Percentiles rank a stretch among this genome's conserved stretches.
phyloP scores from a whole-genome alignment of 192 early-diverging fungal genomes.

The Dissophora ornata region DNA sequence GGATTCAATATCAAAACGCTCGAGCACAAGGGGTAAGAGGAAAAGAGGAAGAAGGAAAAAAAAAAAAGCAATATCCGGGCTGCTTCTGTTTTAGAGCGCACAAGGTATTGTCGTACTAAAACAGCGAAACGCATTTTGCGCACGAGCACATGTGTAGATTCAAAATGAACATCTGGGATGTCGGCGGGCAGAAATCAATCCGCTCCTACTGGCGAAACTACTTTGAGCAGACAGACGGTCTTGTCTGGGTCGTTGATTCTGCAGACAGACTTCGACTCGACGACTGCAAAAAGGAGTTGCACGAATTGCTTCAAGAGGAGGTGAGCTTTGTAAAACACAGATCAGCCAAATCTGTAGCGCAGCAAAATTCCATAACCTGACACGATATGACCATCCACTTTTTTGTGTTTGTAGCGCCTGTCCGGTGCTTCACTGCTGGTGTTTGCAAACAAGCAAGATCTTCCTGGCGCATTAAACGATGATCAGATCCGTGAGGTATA shows the following conservation, averaged over 20 bases:
- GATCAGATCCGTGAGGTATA: constrained; percentile 77
- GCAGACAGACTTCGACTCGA: constrained; percentile 85
- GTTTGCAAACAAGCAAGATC: constrained; percentile 98
- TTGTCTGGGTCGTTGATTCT: constrained; percentile 98
- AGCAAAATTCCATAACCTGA: too few species aligned
- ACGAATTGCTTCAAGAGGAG: constrained; percentile 88
- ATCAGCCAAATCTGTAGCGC: too few species aligned
- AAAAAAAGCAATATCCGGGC: too few species aligned
- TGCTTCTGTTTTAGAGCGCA: too few species aligned
- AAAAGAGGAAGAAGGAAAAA: too few species aligned
- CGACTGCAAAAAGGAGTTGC: constrained; percentile 84
- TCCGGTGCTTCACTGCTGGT: constrained; percentile 94
- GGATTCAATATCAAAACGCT: constrained; percentile 99
- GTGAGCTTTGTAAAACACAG: constrained; percentile 28
- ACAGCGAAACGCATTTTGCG: too few species aligned
- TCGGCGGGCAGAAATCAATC: constrained; percentile 97
- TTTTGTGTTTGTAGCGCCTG: constrained; percentile 75
- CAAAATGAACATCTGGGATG: constrained; percentile 95
- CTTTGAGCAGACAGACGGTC: constrained; percentile 98
- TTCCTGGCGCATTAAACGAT: constrained; percentile 80
- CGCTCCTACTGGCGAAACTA: constrained; percentile 99
- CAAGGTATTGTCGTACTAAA: too few species aligned
- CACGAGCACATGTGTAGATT: constrained; percentile 67
- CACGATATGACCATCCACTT: too few species aligned
- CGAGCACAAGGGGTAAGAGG: constrained; percentile 80